phyloP scores from a whole-genome alignment of 768 basidiomycete genomes.

The Amanita polypyramis region DNA sequence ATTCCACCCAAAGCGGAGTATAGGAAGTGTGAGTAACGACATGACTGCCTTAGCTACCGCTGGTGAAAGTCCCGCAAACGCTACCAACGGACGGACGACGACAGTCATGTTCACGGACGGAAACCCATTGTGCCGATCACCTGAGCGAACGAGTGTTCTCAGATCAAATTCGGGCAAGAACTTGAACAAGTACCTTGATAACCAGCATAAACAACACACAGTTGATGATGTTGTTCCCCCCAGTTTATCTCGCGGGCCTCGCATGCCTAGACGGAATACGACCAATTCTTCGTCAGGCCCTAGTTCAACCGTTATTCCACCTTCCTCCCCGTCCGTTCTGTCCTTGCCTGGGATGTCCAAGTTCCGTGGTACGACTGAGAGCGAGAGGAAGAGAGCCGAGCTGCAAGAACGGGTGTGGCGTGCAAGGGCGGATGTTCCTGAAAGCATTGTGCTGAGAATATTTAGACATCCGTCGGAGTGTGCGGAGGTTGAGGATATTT shows the following conservation, averaged over 20 bases:
- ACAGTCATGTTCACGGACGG: not conserved
- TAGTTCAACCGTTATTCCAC: not conserved
- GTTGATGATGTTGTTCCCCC: not conserved
- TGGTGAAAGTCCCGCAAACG: not conserved
- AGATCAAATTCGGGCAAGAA: not conserved
- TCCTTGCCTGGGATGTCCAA: not conserved
- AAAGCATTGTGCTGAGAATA: conserved; percentile 1
- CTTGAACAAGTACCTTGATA: too few relatives aligned
- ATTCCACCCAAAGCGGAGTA: not conserved
- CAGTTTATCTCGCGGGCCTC: not conserved
- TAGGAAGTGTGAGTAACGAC: not conserved
- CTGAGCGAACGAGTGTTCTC: not conserved
- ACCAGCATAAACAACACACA: not conserved
- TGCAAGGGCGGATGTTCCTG: not conserved
- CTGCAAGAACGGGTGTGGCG: conserved; percentile 8
- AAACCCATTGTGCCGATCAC: not conserved
- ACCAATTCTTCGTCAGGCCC: not conserved
- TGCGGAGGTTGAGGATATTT: not conserved
- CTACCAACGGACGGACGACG: not conserved
- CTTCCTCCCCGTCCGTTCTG: not conserved
- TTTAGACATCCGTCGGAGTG: conserved; percentile 7
- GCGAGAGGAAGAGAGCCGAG: conserved; percentile 2
- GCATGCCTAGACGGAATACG: not conserved
- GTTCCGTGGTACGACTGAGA: not conserved
- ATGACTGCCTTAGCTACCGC: not conserved